A percentile compares a stretch with the other conserved stretches of the same genome.
Conservation (phyloP, 2,329 filamentous ascomycete species). For the Chaetomiaceae sp. region DNA sequence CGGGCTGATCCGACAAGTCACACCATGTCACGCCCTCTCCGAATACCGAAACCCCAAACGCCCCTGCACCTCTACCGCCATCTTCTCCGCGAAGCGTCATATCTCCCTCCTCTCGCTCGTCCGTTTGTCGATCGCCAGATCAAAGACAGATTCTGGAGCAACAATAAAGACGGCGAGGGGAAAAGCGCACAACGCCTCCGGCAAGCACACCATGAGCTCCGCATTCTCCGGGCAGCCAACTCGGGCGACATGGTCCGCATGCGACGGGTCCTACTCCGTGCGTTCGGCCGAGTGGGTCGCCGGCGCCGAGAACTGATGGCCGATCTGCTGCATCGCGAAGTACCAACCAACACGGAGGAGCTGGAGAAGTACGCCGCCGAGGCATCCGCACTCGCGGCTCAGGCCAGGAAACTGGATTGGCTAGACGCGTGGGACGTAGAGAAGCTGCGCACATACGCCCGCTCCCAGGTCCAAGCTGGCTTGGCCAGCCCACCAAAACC, state of each 20-base stretch:
- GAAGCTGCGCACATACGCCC: slow-evolving; percentile 41
- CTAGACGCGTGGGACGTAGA: slow-evolving; percentile 47
- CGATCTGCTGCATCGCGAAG: slow-evolving; percentile 35
- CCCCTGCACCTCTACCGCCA: slow-evolving; percentile 51
- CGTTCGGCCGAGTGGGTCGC: slow-evolving; percentile 51
- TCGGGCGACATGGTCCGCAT: slow-evolving; percentile 46
- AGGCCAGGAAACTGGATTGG: slow-evolving; percentile 34
- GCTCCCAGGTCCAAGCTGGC: slow-evolving; percentile 36
- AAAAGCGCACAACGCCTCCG: slow-evolving; percentile 32
- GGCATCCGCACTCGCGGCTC: neutral
- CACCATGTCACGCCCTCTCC: slow-evolving; percentile 36
- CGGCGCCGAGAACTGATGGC: slow-evolving; percentile 46
- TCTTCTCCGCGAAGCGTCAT: slow-evolving; percentile 57
- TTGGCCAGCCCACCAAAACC: slow-evolving; percentile 32
- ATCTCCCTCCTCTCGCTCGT: slow-evolving; percentile 52
- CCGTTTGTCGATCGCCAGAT: slow-evolving; percentile 42
- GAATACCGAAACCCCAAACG: slow-evolving; percentile 26
- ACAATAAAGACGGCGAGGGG: slow-evolving; percentile 28
- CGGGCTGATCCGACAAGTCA: neutral
- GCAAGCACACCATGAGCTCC: slow-evolving; percentile 41
- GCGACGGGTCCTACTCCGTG: slow-evolving; percentile 43
- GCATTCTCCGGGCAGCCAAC: slow-evolving; percentile 50
- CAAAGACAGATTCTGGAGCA: slow-evolving; percentile 42
- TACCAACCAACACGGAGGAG: slow-evolving; percentile 39
- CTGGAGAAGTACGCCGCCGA: slow-evolving; percentile 35